phyloP scores from a whole-genome alignment of 768 basidiomycete genomes.

The Kwoniella pini region DNA sequence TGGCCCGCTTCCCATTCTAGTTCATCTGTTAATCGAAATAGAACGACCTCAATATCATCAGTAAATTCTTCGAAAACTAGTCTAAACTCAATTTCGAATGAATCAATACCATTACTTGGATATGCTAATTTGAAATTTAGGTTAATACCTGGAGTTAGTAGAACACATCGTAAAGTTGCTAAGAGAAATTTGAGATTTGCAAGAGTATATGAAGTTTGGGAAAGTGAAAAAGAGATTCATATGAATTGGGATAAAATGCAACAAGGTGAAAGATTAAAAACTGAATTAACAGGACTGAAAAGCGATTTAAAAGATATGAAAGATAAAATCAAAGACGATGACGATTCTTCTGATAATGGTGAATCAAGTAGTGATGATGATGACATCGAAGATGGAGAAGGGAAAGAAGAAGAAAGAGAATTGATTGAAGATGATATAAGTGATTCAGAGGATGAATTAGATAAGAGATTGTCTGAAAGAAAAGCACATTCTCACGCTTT shows the following conservation, averaged over 20 bases:
- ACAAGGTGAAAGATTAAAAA: conserved; percentile 10
- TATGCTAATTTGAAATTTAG: conserved; percentile 32
- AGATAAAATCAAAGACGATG: not conserved
- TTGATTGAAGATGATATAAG: conserved; percentile 8
- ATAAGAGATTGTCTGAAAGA: conserved; percentile 25
- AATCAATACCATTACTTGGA: conserved; percentile 13
- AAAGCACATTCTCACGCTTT: conserved; percentile 46
- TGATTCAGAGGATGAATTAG: conserved; percentile 16
- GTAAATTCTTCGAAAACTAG: conserved; percentile 3
- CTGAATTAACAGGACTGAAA: conserved; percentile 9
- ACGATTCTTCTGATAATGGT: conserved; percentile 17
- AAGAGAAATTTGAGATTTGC: conserved; percentile 46
- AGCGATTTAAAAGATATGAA: not conserved
- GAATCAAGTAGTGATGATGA: conserved; percentile 21
- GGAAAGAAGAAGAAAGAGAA: not conserved
- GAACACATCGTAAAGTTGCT: conserved; percentile 43
- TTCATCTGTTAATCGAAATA: not conserved
- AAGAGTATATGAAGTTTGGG: conserved; percentile 53
- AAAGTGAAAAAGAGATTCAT: conserved; percentile 28
- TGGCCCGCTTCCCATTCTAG: not conserved
- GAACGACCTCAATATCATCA: conserved; percentile 7
- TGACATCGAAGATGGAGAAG: conserved; percentile 1
- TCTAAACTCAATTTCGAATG: not conserved
- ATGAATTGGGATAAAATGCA: conserved; percentile 26
- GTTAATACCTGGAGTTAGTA: conserved; percentile 42